Percentiles rank a stretch among this genome's conserved stretches.
These are phyloP conservation scores for Fusarium verticillioides DNA, from an alignment of 2,329 filamentous ascomycete species.

Conservation along the genomic window DNA sequence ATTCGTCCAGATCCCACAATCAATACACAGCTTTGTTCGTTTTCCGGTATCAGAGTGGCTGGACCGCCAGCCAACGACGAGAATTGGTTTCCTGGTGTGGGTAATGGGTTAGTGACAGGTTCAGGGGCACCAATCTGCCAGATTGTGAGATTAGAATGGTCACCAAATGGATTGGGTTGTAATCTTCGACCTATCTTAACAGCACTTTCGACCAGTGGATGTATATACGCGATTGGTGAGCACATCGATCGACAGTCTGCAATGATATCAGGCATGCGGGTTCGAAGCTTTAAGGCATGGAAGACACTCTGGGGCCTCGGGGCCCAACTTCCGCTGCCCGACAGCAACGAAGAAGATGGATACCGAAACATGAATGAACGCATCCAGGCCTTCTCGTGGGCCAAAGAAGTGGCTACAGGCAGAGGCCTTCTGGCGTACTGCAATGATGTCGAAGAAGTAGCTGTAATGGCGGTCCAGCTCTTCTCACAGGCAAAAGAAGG, in stretches of 20 bases:
- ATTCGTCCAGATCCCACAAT: slow-evolving; percentile 56
- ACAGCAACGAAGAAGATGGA: slow-evolving; percentile 47
- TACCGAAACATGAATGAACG: slow-evolving; percentile 55
- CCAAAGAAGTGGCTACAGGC: slow-evolving; percentile 54
- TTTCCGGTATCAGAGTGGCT: slow-evolving; percentile 51
- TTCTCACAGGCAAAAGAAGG: slow-evolving; percentile 40
- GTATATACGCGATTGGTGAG: slow-evolving; percentile 64
- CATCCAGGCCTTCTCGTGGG: slow-evolving; percentile 66
- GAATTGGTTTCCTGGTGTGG: slow-evolving; percentile 55
- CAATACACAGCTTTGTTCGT: slow-evolving; percentile 58
- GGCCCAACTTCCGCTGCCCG: slow-evolving; percentile 61
- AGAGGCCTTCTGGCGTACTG: slow-evolving; percentile 62
- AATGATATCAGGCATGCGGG: slow-evolving; percentile 47
- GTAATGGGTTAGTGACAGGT: slow-evolving; percentile 58
- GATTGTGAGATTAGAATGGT: slow-evolving; percentile 65
- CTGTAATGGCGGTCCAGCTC: slow-evolving; percentile 61
- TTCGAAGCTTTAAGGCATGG: slow-evolving; percentile 61
- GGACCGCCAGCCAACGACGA: slow-evolving; percentile 39
- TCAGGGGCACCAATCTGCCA: slow-evolving; percentile 65
- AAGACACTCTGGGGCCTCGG: slow-evolving; percentile 67
- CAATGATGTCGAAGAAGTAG: slow-evolving; percentile 62
- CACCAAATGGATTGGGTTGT: slow-evolving; percentile 66
- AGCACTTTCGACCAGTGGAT: slow-evolving; percentile 62
- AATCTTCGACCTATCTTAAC: slow-evolving; percentile 64
- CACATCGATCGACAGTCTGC: slow-evolving; percentile 46